Evolutionary conservation across 2,329 filamentous ascomycete genomes (phyloP), one percentile per base, ranked within the genome.

Genomic region (Nemania sp.): DNA sequence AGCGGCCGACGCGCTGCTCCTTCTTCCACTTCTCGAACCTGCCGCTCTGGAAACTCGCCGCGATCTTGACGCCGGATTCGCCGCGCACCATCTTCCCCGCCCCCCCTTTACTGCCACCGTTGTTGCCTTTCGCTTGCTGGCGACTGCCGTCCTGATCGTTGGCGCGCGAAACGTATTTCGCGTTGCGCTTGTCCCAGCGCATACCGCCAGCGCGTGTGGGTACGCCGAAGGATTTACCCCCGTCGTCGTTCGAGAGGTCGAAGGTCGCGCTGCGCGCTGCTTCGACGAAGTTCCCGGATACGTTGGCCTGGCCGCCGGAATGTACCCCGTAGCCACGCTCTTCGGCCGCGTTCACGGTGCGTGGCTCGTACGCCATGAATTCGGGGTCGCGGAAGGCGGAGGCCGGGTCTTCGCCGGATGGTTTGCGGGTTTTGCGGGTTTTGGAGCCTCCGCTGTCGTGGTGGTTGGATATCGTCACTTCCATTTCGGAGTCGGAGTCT

Each of bases 181-280:
- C 95, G 67, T 86, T 84, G 73, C 96, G 96, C 77, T 95, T 93
- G 77, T 99, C 94, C 94, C 94, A 99, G 62, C 94, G 88, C 86
- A 96, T 87, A 62, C 86, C 83, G 62, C 86, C 83, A 43, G 86
- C 75, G 64, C 86, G 88, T 41, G 86, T 82, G 2, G 91, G 84
- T 64, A 90, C 85, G 57, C 85, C 91, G 70, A 97, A 95, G 1
- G 83, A 81, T 68, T 90, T 89, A 64, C 84, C 83, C 9, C 82
- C 83, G 63, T 97, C 94, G 73, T 99, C 94, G 68, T 91, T 91
- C 56, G 83, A 87, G 11, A 99, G 84, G 71, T 97, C 94, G 90
- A 99, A 96, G 33, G 91, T 89, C 2, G 86, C 90, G 61, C 84
- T 84, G 63, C 91, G 84, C n/a, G 95, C 93, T 6, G 90, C 90